phyloP scores from a whole-genome alignment of 2,329 filamentous ascomycete genomes.

The Xylaria sp. region DNA sequence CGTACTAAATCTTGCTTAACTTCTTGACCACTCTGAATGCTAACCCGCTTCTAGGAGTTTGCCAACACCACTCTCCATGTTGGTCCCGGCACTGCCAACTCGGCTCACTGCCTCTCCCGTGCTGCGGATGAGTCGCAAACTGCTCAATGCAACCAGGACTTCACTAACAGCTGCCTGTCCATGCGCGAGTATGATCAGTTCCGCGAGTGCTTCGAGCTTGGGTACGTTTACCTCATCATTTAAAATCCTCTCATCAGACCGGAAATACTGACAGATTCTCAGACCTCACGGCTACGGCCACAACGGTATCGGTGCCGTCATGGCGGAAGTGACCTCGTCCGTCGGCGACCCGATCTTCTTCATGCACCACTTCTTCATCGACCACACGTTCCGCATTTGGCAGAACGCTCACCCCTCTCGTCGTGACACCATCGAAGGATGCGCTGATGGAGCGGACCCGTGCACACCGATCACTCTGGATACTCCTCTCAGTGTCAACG shows the following conservation, averaged over 20 bases:
- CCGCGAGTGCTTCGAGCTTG: slow-evolving; percentile 31
- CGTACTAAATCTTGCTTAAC: slow-evolving; percentile 6
- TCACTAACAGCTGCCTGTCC: slow-evolving; percentile 32
- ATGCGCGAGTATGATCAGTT: slow-evolving; percentile 30
- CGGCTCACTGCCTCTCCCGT: slow-evolving; percentile 32
- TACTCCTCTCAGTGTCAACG: slow-evolving; percentile 26
- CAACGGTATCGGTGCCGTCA: slow-evolving; percentile 35
- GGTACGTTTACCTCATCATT: slow-evolving; percentile 25
- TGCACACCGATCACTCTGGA: slow-evolving; percentile 29
- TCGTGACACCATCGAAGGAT: slow-evolving; percentile 29
- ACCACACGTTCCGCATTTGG: slow-evolving; percentile 34
- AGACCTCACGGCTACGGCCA: slow-evolving; percentile 36
- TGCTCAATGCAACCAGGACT: slow-evolving; percentile 28
- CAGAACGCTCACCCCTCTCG: slow-evolving; percentile 30
- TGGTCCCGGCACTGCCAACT: slow-evolving; percentile 27
- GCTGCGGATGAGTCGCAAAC: slow-evolving; percentile 33
- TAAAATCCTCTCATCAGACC: background rate
- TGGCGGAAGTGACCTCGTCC: slow-evolving; percentile 33
- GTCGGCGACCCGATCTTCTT: slow-evolving; percentile 35
- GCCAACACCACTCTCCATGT: slow-evolving; percentile 28
- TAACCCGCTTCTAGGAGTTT: slow-evolving; percentile 27
- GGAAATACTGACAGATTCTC: slow-evolving; percentile 13
- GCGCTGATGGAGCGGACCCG: slow-evolving; percentile 24
- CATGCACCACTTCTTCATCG: slow-evolving; percentile 34
- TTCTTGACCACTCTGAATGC: background rate